Conservation (phyloP, 2,329 filamentous ascomycete species). For the Thyridium curvatum region DNA sequence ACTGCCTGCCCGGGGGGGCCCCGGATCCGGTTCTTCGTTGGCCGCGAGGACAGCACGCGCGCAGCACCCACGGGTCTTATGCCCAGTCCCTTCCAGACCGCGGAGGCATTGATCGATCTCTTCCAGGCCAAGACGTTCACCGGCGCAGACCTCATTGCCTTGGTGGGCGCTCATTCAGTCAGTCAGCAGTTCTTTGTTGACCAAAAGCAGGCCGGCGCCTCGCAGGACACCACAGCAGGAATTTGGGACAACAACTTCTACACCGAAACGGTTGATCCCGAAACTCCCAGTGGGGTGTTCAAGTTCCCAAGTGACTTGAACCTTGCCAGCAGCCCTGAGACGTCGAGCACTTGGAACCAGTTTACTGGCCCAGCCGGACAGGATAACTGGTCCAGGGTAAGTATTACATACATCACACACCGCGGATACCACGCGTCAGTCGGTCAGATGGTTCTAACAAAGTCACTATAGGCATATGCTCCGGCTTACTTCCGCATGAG, state of each 20-base stretch:
- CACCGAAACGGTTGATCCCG: constrained; percentile 24
- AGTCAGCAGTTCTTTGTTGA: constrained; percentile 41
- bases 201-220: constrained; percentile 22
- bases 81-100: constrained; percentile 30
- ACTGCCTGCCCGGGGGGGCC: constrained; percentile 46
- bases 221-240: constrained; percentile 41
- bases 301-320: constrained; percentile 34
- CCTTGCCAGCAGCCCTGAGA: constrained; percentile 27
- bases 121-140: constrained; percentile 45
- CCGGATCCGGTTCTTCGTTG: constrained; percentile 40
- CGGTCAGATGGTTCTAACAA: background rate
- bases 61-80: constrained; percentile 36
- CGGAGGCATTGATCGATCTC: constrained; percentile 34
- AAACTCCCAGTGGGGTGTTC: constrained; percentile 21
- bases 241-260: constrained; percentile 47
- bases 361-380: constrained; percentile 28
- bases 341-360: constrained; percentile 26
- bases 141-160: constrained; percentile 41
- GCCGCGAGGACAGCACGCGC: constrained; percentile 34
- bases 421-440: background rate
- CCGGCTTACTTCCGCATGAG: constrained; percentile 47
- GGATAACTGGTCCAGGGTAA: constrained; percentile 32
- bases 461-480: constrained; percentile 35
- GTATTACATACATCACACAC: constrained; percentile 4
- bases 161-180: constrained; percentile 47